Base-by-base conservation (phyloP, 164 flowering plant species). In the Tetracentron sinense region DNA sequence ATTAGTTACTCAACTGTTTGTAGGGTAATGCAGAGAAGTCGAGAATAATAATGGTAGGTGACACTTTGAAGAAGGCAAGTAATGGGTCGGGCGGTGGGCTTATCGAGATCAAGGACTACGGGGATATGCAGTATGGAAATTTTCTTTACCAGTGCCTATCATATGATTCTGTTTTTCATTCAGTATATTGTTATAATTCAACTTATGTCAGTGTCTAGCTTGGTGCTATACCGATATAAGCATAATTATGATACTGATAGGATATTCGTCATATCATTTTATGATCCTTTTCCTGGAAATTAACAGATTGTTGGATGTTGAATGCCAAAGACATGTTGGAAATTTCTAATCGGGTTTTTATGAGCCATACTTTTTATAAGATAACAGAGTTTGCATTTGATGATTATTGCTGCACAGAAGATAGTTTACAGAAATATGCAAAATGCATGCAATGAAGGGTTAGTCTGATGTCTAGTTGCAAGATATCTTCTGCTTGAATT, bases 11-110 rank as follows among this genome's bases (percentile, higher is more conserved):
- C n/a, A 54, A 7, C 57, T 56, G 22, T 16, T 56, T 60, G 75
- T 44, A 92, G 98, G 89, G 98, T 11, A 88, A 92, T 82, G 98
- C 92, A 0, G 98, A 92, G 83, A 90, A 79, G 73, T 85, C 96
- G 25, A 88, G 96, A 68, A 90, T 92, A 66, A 74, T 92, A 35
- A 84, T 92, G 96, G 92, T 92, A 1, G 98, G 98, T 2, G 98
- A 92, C 50, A 75, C 89, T 26, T 68, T 90, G 79, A 92, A 88
- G 76, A 88, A 82, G 81, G 92, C 86, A 20, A 73, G 86, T 69
- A 87, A 71, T 62, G 80, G 82, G 7, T 72, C 86, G 21, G 85
- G 71, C 25, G 89, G 82, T 26, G 70, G 54, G 63, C 77, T 90
- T 72, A 52, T 79, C 62, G 85, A 82, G 76, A 83, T 88, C 69